Evolutionary conservation across 305 asterid species (phyloP), one percentile per base, ranked within the genome.

Genomic region (Fraxinus velutina): DNA sequence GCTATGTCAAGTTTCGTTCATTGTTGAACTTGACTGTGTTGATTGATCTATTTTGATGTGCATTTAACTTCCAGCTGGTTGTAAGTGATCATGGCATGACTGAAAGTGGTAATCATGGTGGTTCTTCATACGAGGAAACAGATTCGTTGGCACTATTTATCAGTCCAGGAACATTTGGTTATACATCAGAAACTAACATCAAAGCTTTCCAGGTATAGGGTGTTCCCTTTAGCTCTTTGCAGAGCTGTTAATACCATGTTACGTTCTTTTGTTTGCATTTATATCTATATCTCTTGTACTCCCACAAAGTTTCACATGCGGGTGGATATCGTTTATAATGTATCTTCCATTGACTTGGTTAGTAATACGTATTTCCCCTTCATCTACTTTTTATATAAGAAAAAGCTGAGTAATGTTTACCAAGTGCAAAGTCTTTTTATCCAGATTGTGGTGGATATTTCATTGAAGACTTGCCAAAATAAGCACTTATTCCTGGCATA

Each of bases 1-100:
- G 8, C 39, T 29, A 1, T 29, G 74, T 68, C 74, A 29, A 30
- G 19, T 60, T 39, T 76, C 52, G 8, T 76, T 73, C 80, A 64
- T 77, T 5, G 44, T 78, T 79, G 68, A 78, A 77, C 78, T 81
- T 74, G 47, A 81, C 44, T 55, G 39, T 83, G 79, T 80, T 81
- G 50, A 66, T 47, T 64, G 73, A 60, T 66, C 42, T 75, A 50
- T 82, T 71, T 77, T 80, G 24, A 30, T 82, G 32, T 80, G 73
- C 81, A 34, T 86, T 77, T 80, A 55, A 81, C 82, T 73, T 85
- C 57, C 93, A 95, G 99, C 37, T 95, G 89, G 86, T 95, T 75
- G 93, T 88, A 57, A 95, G 99, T 80, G 99, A 95, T 88, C 99
- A 95, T 88, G 99, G 99, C 85, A 95, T 95, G 99, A 92, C 96